Conservation (phyloP, 2,329 filamentous ascomycete genomes). For the Chaetothyriales sp. region DNA sequence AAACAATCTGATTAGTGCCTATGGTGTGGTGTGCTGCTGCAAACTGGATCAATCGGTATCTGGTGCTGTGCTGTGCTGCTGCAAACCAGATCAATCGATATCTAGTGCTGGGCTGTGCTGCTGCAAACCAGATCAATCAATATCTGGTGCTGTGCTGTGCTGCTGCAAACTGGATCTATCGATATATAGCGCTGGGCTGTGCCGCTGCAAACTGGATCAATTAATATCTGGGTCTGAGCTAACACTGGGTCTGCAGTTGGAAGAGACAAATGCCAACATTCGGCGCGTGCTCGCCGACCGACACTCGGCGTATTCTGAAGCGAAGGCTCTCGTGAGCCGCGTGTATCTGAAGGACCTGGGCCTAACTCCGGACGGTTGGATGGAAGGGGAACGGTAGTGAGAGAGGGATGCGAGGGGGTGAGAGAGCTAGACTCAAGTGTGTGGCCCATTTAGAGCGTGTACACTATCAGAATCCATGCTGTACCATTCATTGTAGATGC, state of each 20-base stretch:
- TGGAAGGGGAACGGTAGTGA: background rate
- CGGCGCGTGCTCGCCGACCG: constrained; percentile 10
- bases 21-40: background rate
- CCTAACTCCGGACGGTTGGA: background rate
- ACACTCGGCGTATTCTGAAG: constrained; percentile 11
- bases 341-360: background rate
- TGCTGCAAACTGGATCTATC: background rate
- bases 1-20: background rate
- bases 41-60: background rate
- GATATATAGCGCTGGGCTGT: no score
- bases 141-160: background rate
- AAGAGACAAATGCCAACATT: constrained; percentile 7
- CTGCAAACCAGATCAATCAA: no score
- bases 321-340: constrained; percentile 4
- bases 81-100: no score
- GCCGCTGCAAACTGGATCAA: no score
- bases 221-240: background rate
- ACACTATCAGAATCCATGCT: background rate
- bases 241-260: constrained; percentile 3
- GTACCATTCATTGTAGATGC: background rate
- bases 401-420: background rate
- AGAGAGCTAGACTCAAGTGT: background rate
- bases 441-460: background rate
- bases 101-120: no score
- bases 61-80: no score